phyloP scores from a whole-genome alignment of 768 basidiomycete species.

The Trametopsis cervina region DNA sequence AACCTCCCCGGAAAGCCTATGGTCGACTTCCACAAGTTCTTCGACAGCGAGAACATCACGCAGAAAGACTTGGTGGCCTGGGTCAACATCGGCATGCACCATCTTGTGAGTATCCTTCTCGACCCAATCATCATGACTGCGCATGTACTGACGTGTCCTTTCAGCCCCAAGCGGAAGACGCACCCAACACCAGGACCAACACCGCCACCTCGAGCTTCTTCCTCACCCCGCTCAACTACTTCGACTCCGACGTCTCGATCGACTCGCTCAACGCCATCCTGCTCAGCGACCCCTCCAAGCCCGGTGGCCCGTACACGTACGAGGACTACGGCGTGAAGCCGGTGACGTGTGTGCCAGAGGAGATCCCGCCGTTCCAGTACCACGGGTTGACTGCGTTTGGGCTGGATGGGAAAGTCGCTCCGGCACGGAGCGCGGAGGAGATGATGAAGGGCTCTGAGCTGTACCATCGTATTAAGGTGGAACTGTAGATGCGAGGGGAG shows the following conservation, averaged over 20 bases:
- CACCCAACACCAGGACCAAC: slow-evolving; percentile 54
- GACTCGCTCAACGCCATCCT: slow-evolving; percentile 49
- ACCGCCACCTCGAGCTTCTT: slow-evolving; percentile 51
- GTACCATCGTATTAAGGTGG: slow-evolving; percentile 22
- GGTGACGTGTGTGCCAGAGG: slow-evolving; percentile 32
- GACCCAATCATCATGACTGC: no score
- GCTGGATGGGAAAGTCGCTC: slow-evolving; percentile 26
- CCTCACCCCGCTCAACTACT: slow-evolving; percentile 57
- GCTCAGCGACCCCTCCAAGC: slow-evolving; percentile 30
- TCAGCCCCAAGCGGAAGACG: slow-evolving; percentile 58
- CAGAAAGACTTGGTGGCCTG: slow-evolving; percentile 63
- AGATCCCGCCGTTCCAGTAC: slow-evolving; percentile 34
- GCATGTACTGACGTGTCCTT: not conserved
- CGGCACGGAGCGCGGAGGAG: slow-evolving; percentile 28
- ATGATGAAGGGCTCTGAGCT: slow-evolving; percentile 34
- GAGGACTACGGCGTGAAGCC: slow-evolving; percentile 50
- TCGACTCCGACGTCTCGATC: slow-evolving; percentile 56
- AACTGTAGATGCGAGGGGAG: slow-evolving; percentile 13
- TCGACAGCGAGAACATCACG: slow-evolving; percentile 54
- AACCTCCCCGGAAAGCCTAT: slow-evolving; percentile 50
- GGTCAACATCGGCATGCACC: slow-evolving; percentile 64
- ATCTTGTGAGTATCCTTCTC: slow-evolving; percentile 41
- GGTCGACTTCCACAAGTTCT: slow-evolving; percentile 56
- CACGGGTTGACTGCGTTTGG: slow-evolving; percentile 27
- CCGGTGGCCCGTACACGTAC: slow-evolving; percentile 32